Evolutionary conservation across 495 filamentous ascomycete species (phyloP).

Genomic region (Daldinia concentrica): DNA sequence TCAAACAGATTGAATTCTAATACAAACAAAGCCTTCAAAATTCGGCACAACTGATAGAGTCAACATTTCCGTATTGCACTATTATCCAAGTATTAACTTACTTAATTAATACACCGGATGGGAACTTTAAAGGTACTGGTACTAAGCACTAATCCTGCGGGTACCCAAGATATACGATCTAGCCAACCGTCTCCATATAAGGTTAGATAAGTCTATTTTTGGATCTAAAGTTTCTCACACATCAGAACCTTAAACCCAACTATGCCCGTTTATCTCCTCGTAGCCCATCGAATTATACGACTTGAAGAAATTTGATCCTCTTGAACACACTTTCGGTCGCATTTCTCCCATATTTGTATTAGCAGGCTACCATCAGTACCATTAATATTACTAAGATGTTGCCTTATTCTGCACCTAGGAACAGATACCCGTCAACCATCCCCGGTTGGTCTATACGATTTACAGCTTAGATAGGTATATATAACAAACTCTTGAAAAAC

Average conservation of each 20-base stretch:
- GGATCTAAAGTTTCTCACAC: conserved; percentile 9
- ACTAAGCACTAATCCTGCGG: conserved; percentile 23
- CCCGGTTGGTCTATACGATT: not conserved
- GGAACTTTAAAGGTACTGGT: not conserved
- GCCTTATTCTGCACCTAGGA: not conserved
- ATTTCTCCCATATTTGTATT: not conserved
- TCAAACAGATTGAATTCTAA: not conserved
- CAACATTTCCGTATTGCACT: not conserved
- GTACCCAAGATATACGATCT: conserved; percentile 33
- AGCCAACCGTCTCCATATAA: conserved; percentile 21
- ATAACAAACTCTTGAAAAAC: conserved; percentile 15
- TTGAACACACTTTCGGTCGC: not conserved
- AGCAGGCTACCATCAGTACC: conserved; percentile 6
- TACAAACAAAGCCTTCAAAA: too few species aligned
- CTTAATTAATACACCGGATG: not conserved
- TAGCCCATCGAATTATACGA: conserved; percentile 4
- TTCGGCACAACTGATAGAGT: not conserved
- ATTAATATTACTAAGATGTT: not conserved
- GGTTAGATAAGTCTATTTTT: conserved; percentile 36
- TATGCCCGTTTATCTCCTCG: not conserved
- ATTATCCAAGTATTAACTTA: not conserved
- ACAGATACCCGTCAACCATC: not conserved
- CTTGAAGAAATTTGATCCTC: not conserved
- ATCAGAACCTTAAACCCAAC: conserved; percentile 25
- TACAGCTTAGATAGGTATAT: not conserved